A percentile compares a stretch with the other conserved stretches of the same genome.
phyloP scores from a whole-genome alignment of 1,139 yeast species.

The Geotrichum fermentans region DNA sequence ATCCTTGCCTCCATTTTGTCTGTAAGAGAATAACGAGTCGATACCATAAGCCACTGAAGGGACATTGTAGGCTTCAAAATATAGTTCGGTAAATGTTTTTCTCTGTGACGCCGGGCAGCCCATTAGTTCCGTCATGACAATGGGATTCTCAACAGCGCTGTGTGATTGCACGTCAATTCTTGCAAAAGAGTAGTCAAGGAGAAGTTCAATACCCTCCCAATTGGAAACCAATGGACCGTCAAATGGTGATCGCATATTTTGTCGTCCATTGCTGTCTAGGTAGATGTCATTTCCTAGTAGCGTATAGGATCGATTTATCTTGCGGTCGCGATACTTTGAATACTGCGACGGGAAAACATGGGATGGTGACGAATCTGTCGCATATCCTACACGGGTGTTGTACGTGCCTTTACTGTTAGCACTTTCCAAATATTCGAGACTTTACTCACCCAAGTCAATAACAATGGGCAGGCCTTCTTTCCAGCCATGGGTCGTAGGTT shows the following conservation, averaged over 20 bases:
- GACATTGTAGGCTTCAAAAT: constrained; percentile 74
- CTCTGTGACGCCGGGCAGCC: constrained; percentile 70
- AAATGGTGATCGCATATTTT: constrained; percentile 71
- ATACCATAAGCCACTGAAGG: constrained; percentile 77
- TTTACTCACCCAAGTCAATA: constrained; percentile 47
- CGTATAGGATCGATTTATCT: constrained; percentile 56
- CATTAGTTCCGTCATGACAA: constrained; percentile 74
- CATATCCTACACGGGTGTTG: constrained; percentile 67
- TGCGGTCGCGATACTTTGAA: constrained; percentile 75
- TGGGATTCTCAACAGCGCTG: constrained; percentile 65
- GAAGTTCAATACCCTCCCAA: constrained; percentile 85
- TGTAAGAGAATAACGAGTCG: constrained; percentile 71
- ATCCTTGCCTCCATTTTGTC: constrained; percentile 43
- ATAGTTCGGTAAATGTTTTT: constrained; percentile 61
- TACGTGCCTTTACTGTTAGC: constrained; percentile 38
- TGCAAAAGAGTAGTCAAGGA: constrained; percentile 77
- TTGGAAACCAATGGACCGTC: constrained; percentile 84
- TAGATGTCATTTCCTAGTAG: constrained; percentile 79
- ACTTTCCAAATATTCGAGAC: background rate
- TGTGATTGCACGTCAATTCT: constrained; percentile 57
- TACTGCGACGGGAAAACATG: constrained; percentile 65
- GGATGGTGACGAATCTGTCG: constrained; percentile 50
- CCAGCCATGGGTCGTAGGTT: constrained; percentile 54
- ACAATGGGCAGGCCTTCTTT: constrained; percentile 65
- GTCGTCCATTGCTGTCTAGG: constrained; percentile 62